Base-by-base conservation (phyloP, 192 early-diverging fungal genomes). In the Coemansia sp. region DNA sequence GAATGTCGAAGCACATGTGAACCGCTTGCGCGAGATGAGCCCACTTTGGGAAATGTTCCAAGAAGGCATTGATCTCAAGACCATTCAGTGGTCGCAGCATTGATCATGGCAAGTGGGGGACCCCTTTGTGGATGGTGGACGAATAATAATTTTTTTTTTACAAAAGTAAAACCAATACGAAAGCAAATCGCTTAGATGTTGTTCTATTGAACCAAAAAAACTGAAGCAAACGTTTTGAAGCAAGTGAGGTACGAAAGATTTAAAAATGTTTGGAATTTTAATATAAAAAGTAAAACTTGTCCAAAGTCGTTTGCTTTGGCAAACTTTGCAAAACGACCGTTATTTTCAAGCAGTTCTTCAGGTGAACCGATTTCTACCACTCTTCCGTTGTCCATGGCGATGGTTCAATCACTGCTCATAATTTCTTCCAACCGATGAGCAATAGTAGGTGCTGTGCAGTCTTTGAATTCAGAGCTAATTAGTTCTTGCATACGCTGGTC, bases 21-120 rank as follows among this genome's bases (percentile, higher is more conserved):
- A 87, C 56, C 87, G 88, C 61, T 72, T 98, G 67, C 81, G 96
- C 46, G 96, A 98, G 58, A 95, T 98, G 94, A 92, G 90, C 62
- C 96, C 96, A 18, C 84, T 98, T 48, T 98, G 95, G 95, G 96
- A 98, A 78, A 98, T 98, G 96, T 90, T 88, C 59, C 93, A 93
- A 71, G 94, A 95, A 55, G 94, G 94, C 5, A 92, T 95, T 64
- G 94, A 95, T 71, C 70, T 95, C 65, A 94, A 94, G 84, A 84
- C 84, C 34, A 95, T 95, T 64, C 86, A 95, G 84, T 95, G 94
- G 94, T 82, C 87, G 62, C 92, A 94, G 71, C 93, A 95, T 75
- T 95, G 66, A 59, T 39, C 25, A 29, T 43, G 4, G 1, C 40
- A 1, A 43, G 1, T 16, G n/a, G n/a, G n/a, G n/a, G n/a, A n/a